A percentile compares a stretch with the other conserved stretches of the same genome.
These are phyloP conservation scores for Pyrenophora seminiperda DNA, from an alignment of 2,329 filamentous ascomycete genomes.

Conservation along the genomic window DNA sequence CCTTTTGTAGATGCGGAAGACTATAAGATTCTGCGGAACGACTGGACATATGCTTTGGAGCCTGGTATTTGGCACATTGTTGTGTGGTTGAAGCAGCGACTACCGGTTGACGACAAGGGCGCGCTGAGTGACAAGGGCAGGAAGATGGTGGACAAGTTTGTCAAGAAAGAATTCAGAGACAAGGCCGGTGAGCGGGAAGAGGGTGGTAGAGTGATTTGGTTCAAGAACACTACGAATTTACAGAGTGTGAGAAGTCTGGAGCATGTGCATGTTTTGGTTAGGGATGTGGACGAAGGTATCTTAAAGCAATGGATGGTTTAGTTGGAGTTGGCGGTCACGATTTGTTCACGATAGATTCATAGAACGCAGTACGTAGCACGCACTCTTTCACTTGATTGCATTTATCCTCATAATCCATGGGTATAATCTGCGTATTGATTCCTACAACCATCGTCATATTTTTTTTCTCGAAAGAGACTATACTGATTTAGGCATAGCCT, in stretches of 20 bases:
- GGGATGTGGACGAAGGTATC: slow-evolving; percentile 67
- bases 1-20: slow-evolving; percentile 62
- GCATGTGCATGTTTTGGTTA: slow-evolving; percentile 74
- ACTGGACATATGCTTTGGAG: slow-evolving; percentile 67
- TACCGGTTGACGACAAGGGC: slow-evolving; percentile 40
- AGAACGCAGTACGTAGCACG: too few species aligned
- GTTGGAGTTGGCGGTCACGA: not conserved
- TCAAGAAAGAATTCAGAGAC: slow-evolving; percentile 55
- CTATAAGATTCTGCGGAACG: slow-evolving; percentile 63
- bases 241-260: slow-evolving; percentile 70
- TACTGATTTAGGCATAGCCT: too few species aligned
- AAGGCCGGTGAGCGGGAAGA: slow-evolving; percentile 44
- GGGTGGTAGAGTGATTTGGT: slow-evolving; percentile 63
- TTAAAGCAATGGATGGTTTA: slow-evolving; percentile 22
- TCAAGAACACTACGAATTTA: slow-evolving; percentile 66
- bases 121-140: slow-evolving; percentile 38
- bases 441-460: too few species aligned
- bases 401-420: not conserved
- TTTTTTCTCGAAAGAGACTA: not conserved
- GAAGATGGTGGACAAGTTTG: slow-evolving; percentile 34
- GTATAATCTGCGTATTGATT: too few species aligned
- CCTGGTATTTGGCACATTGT: slow-evolving; percentile 60
- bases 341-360: not conserved
- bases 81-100: slow-evolving; percentile 57
- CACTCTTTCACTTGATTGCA: not conserved